These are phyloP conservation scores for Striga hermonthica DNA, from an alignment of 305 asterid species.

Conservation along the genomic window DNA sequence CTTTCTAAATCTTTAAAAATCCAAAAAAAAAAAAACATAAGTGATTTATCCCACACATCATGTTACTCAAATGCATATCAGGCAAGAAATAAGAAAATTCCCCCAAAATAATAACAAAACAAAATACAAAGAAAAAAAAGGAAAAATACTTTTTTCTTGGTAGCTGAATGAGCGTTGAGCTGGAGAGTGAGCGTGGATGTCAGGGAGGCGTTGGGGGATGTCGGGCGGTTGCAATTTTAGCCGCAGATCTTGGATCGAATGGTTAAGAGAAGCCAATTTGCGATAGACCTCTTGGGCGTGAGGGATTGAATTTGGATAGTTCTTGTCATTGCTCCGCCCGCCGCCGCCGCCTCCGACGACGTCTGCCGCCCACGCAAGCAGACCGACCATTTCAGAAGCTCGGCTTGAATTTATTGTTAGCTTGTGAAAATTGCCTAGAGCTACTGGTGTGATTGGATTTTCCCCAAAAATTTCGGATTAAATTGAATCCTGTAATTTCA, in stretches of 20 bases:
- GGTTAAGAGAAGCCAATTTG: slow-evolving; percentile 63
- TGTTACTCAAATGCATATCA: neutral
- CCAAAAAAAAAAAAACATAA: neutral
- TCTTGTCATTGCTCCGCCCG: slow-evolving; percentile 49
- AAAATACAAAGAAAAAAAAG: neutral
- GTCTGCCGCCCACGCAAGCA: slow-evolving; percentile 98
- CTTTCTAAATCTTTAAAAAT: no score
- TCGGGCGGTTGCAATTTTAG: slow-evolving; percentile 89
- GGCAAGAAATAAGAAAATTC: slow-evolving; percentile 4
- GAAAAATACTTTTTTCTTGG: slow-evolving; percentile 72
- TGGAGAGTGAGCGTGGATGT: slow-evolving; percentile 97
- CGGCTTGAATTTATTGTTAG: neutral
- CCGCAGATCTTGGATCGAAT: slow-evolving; percentile 92
- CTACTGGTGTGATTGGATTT: neutral
- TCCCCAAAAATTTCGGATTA: neutral
- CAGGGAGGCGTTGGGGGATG: slow-evolving; percentile 83
- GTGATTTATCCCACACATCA: no score
- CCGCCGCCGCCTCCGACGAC: slow-evolving; percentile 81
- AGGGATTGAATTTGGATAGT: slow-evolving; percentile 62
- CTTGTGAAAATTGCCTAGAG: no score
- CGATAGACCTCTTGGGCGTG: slow-evolving; percentile 61
- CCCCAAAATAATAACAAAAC: slow-evolving; percentile 2
- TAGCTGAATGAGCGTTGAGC: slow-evolving; percentile 84
- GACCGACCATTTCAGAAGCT: slow-evolving; percentile 64
- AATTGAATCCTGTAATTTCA: neutral